phyloP scores from a whole-genome alignment of 2,329 filamentous ascomycete genomes.

The Monascus ruber region DNA sequence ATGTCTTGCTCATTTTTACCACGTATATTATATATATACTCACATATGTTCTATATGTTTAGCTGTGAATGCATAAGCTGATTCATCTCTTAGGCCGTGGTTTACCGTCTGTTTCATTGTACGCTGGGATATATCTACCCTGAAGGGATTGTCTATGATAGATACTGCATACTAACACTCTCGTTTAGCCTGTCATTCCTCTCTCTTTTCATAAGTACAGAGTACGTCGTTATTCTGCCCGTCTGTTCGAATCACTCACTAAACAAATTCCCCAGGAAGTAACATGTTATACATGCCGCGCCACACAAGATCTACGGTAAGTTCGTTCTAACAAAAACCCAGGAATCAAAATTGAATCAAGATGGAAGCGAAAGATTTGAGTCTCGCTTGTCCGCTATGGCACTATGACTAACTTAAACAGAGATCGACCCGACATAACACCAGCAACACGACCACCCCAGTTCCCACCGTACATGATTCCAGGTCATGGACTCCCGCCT shows the following conservation, averaged over 20 bases:
- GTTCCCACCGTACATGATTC: slow-evolving; percentile 6
- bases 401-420: neutral
- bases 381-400: slow-evolving; percentile 6
- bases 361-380: too few species aligned
- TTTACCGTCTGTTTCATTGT: slow-evolving; percentile 37
- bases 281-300: slow-evolving; percentile 26
- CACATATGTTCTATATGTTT: too few species aligned
- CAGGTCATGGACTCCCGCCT: slow-evolving; percentile 5
- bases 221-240: slow-evolving; percentile 8
- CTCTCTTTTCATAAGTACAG: slow-evolving; percentile 29
- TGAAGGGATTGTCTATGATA: neutral
- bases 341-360: too few species aligned
- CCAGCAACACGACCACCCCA: slow-evolving; percentile 23
- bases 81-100: slow-evolving; percentile 25
- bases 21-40: too few species aligned
- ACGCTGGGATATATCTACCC: slow-evolving; percentile 5
- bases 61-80: neutral
- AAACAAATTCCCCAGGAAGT: slow-evolving; percentile 20
- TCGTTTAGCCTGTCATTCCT: slow-evolving; percentile 26
- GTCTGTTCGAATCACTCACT: neutral
- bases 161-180: slow-evolving; percentile 1
- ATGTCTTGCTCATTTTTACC: neutral
- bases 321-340: neutral
- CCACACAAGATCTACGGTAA: slow-evolving; percentile 27
- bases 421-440: slow-evolving; percentile 26